Base-by-base conservation (phyloP, 768 basidiomycete genomes). In the Phlegmacium glaucopus region DNA sequence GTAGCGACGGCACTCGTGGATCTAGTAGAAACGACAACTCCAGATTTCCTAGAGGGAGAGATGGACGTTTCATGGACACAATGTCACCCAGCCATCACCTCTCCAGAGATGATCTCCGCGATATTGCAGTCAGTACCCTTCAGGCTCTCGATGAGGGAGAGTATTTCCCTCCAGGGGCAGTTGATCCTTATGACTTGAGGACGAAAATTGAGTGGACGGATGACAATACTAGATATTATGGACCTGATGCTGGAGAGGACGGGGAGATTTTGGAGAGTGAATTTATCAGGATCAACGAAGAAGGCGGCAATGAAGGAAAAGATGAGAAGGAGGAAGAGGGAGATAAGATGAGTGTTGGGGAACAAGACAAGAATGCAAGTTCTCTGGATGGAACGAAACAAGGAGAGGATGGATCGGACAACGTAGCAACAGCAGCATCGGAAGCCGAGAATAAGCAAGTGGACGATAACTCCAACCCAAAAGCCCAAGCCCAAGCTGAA, bases 31-130 rank as follows among this genome's bases (percentile, higher is more conserved):
- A 22, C 22, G 22, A 22, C 22, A 38, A 28, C 36, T 26, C 18
- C 27, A 46, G 15, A 15, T 5, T 8, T 36, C 16, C 37, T 26
- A 17, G 44, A 32, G 49, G 49, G 9, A 47, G 56, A 35, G 52
- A 59, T 35, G 47, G 46, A 12, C 54, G 55, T 1, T 43, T n/a
- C n/a, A n/a, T n/a, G n/a, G n/a, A n/a, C n/a, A n/a, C n/a, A n/a
- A n/a, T n/a, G n/a, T n/a, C n/a, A n/a, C 51, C 12, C 42, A 56
- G 26, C 47, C 50, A 1, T 47, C 54, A 53, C 7, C 51, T 62
- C 1, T 57, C 61, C n/a, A 52, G 59, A n/a, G 57, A 54, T 5
- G 51, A 55, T 3, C 49, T 62, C 17, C 53, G 54, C 17, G 57
- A 57, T 13, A 37, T 62, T 25, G 61, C 61, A 9, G 46, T 35